These are phyloP conservation scores for Earliella scabrosa DNA, from an alignment of 1,284 basidiomycete genomes.

Conservation along the genomic window DNA sequence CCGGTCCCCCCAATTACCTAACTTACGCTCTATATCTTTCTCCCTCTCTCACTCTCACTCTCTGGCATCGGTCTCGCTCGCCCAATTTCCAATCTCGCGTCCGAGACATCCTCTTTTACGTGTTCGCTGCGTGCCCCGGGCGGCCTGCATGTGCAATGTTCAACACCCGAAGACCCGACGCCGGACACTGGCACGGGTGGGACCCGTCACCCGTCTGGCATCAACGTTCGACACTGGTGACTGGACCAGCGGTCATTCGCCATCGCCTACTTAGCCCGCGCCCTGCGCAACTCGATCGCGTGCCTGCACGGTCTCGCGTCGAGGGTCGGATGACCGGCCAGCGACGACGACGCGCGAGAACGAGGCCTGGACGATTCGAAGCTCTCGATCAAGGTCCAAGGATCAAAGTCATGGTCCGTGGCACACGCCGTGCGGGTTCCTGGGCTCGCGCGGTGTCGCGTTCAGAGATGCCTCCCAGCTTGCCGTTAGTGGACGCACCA, in stretches of 20 bases:
- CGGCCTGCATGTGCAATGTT: too few relatives aligned
- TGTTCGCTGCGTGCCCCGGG: too few relatives aligned
- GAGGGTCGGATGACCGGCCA: too few relatives aligned
- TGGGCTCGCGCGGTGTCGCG: not conserved
- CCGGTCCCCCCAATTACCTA: slow-evolving; percentile 21
- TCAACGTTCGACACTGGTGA: too few relatives aligned
- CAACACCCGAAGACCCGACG: too few relatives aligned
- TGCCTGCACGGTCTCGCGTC: too few relatives aligned
- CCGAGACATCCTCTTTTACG: not conserved
- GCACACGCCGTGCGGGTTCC: not conserved
- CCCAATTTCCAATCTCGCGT: not conserved
- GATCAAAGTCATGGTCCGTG: not conserved
- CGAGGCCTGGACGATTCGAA: not conserved
- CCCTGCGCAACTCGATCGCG: not conserved
- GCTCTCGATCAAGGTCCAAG: not conserved
- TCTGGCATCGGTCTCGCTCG: too few relatives aligned
- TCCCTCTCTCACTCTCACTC: slow-evolving; percentile 1
- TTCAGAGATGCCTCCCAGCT: not conserved
- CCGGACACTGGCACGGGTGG: too few relatives aligned
- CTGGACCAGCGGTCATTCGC: too few relatives aligned
- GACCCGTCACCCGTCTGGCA: too few relatives aligned
- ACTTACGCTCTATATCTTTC: slow-evolving; percentile 1
- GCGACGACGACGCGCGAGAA: not conserved
- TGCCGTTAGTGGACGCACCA: too few relatives aligned
- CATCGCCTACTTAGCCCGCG: too few relatives aligned